Conservation (phyloP, 139 green algal genomes). For the Chlamydomonas schloesseri region DNA sequence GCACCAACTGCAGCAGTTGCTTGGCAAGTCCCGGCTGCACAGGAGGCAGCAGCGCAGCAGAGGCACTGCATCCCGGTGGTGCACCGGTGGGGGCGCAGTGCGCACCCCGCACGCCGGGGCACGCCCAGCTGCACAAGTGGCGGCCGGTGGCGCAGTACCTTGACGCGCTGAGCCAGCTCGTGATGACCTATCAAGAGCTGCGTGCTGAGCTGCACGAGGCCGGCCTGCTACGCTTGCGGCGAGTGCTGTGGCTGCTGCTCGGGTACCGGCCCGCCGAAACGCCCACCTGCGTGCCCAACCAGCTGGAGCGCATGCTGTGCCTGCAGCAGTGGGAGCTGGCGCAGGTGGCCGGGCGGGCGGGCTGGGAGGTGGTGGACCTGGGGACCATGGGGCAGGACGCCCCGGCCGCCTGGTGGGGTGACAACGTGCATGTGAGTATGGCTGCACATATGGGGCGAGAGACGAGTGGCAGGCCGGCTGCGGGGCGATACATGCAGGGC, state of each 20-base stretch:
- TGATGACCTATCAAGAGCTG: background rate
- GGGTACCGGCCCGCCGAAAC: background rate
- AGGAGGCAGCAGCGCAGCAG: too few species aligned
- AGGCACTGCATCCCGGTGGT: background rate
- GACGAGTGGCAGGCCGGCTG: too few species aligned
- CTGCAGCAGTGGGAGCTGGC: background rate
- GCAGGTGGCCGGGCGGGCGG: background rate
- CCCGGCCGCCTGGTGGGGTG: background rate
- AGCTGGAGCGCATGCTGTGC: conserved; percentile 5
- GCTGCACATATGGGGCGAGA: too few species aligned
- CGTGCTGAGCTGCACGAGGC: background rate
- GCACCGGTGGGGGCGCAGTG: background rate
- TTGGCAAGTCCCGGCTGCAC: too few species aligned
- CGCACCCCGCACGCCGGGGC: background rate
- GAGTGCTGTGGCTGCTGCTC: background rate
- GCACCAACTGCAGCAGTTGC: background rate
- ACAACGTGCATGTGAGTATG: background rate
- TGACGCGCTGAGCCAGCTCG: background rate
- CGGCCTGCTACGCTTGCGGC: background rate
- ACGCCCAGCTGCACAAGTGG: background rate
- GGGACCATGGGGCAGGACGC: background rate
- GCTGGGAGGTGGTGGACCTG: background rate
- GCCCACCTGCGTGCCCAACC: background rate
- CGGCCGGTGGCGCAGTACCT: background rate
- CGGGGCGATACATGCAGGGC: too few species aligned